Conservation (phyloP, 306 rosid genomes). For the Begonia loranthoides region DNA sequence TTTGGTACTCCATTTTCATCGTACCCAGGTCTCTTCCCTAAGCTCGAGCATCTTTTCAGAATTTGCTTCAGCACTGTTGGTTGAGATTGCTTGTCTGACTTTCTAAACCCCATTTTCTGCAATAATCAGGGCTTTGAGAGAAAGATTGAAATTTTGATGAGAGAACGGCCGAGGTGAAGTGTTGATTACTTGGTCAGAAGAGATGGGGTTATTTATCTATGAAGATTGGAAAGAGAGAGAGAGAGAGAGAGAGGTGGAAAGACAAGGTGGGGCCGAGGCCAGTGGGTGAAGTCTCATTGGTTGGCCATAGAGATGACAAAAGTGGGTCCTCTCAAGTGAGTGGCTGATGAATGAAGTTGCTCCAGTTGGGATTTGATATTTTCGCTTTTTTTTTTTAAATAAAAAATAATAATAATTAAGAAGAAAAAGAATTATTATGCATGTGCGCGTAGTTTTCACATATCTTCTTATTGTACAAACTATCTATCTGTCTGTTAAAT, state of each 20-base stretch:
- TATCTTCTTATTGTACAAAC: too few species aligned
- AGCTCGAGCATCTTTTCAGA: conserved; percentile 4
- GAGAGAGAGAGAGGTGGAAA: neutral
- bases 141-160: neutral
- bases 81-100: neutral
- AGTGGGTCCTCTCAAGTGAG: conserved; percentile 3
- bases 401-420: neutral
- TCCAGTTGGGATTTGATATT: neutral
- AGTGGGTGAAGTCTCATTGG: conserved; percentile 6
- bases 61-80: conserved; percentile 1
- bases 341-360: too few species aligned
- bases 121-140: neutral
- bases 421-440: neutral
- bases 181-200: neutral
- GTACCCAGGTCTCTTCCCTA: neutral
- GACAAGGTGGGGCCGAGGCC: conserved; percentile 12
- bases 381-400: neutral
- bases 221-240: neutral
- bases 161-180: neutral
- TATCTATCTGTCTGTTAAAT: too few species aligned
- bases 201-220: neutral
- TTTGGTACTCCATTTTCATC: conserved; percentile 1
- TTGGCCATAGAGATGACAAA: conserved; percentile 6
- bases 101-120: neutral
- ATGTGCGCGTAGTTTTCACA: neutral